Base-by-base conservation (phyloP, 495 filamentous ascomycete species). In the Tuber magnatum region DNA sequence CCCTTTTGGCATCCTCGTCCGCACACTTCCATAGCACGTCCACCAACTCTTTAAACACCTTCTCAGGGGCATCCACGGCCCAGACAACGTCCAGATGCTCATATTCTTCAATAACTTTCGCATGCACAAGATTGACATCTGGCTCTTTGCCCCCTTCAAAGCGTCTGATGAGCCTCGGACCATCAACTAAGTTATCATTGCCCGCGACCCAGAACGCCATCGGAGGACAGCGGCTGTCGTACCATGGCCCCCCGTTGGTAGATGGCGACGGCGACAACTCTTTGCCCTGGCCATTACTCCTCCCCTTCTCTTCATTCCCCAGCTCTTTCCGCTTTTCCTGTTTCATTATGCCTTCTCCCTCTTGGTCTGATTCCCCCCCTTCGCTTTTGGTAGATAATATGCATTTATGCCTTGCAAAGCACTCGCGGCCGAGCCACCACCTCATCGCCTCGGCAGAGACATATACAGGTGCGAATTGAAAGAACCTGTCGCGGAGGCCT, bases 31-130 rank as follows among this genome's bases (percentile, higher is more conserved):
- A 97, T 61, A 99, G 81, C 41, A 97, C 90, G 81, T 95, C 90
- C 43, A 88, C 86, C 0, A 99, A 86, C 84, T 97, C 95, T 75
- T 85, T 87, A 6, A 93, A 94, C 9, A 97, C 92, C 83, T 94
- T 88, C 71, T 97, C 92, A 35, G 93, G 88, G 0, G 89, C 87
- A 83, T 97, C 93, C 85, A 99, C 93, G 0, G 94, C 94, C 94
- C 94, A 99, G 40, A 99, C 87, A 7, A 97, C 94, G 85, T 99
- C 94, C 40, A 99, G 86, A 83, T 99, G 94, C 84, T 97, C 94
- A 83, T 97, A 97, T 72, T 92, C 94, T 3, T 93, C 89, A 41
- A 99, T 92, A 38, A 97, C 84, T 83, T 92, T 94, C 35, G 86
- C 86, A 83, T 97, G 92, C 51, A 97, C 92, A 9, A 99, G 83